Evolutionary conservation across 75 land plant species (phyloP).

Genomic region (Pinus taeda): DNA sequence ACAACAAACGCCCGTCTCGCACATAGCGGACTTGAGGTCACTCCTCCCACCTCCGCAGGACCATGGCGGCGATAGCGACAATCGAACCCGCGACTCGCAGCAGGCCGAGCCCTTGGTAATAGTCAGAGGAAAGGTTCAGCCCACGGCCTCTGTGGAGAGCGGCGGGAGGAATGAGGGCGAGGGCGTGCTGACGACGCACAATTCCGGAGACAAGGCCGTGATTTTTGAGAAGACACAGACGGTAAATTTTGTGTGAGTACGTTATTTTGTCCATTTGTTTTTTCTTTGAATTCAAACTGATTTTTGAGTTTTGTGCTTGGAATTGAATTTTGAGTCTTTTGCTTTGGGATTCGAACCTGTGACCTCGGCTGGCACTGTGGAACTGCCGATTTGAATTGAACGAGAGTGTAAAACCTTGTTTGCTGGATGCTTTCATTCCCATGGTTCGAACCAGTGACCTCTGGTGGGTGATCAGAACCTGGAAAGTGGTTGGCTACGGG

Average conservation of each 20-base stretch:
- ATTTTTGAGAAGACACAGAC: constrained; percentile 46
- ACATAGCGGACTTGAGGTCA: constrained; percentile 44
- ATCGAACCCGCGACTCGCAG: neutral
- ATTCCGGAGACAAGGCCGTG: constrained; percentile 40
- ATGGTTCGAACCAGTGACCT: too few relatives aligned
- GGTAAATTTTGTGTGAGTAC: constrained; percentile 22
- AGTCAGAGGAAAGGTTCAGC: constrained; percentile 48
- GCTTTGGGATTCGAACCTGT: too few relatives aligned
- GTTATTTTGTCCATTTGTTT: too few relatives aligned
- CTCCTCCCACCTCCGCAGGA: constrained; percentile 5
- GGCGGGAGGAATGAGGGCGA: neutral
- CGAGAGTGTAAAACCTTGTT: too few relatives aligned
- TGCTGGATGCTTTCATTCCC: too few relatives aligned
- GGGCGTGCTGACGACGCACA: constrained; percentile 20
- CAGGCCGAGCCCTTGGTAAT: constrained; percentile 30
- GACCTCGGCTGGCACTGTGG: too few relatives aligned
- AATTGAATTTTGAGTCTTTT: too few relatives aligned
- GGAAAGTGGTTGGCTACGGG: too few relatives aligned
- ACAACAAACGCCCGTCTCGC: constrained; percentile 23
- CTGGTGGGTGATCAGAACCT: too few relatives aligned
- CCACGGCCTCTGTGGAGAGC: constrained; percentile 18
- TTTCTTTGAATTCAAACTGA: too few relatives aligned
- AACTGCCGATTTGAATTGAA: too few relatives aligned
- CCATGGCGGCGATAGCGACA: constrained; percentile 2
- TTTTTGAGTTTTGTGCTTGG: too few relatives aligned